phyloP scores from a whole-genome alignment of 1,139 yeast genomes.

The Blastobotrys aristatus region DNA sequence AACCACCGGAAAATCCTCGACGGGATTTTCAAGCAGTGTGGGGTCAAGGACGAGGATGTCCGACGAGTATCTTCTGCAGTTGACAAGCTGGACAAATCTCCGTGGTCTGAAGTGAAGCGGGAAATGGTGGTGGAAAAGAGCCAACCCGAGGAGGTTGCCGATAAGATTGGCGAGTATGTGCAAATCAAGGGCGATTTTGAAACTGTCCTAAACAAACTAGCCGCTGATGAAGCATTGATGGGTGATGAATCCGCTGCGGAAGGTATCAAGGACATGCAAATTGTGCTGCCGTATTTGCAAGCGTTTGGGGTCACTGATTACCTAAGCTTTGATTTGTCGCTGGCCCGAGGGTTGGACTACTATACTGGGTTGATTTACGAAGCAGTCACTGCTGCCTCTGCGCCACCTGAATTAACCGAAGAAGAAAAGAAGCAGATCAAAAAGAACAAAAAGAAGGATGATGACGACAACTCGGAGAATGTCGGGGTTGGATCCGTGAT shows the following conservation, averaged over 20 bases:
- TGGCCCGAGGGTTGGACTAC: conserved; percentile 96
- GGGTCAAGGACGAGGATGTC: conserved; percentile 90
- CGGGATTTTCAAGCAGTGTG: conserved; percentile 92
- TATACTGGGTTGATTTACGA: conserved; percentile 96
- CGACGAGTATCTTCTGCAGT: conserved; percentile 92
- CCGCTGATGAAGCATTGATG: conserved; percentile 52
- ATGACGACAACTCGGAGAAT: conserved; percentile 91
- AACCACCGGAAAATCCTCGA: conserved; percentile 94
- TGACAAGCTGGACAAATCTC: conserved; percentile 88
- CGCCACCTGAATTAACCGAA: conserved; percentile 69
- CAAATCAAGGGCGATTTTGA: conserved; percentile 71
- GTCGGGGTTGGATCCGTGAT: conserved; percentile 98
- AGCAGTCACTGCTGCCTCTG: conserved; percentile 90
- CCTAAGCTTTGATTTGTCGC: conserved; percentile 82
- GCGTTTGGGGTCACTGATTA: conserved; percentile 59
- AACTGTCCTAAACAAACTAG: conserved; percentile 57
- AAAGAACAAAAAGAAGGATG: conserved; percentile 37
- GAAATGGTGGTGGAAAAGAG: conserved; percentile 90
- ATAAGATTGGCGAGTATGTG: conserved; percentile 85
- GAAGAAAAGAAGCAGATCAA: conserved; percentile 38
- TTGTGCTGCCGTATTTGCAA: conserved; percentile 68
- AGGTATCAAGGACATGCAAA: conserved; percentile 77
- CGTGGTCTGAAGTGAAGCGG: conserved; percentile 90
- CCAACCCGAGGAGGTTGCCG: conserved; percentile 88
- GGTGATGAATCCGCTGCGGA: conserved; percentile 65